Base-by-base conservation (phyloP, 2,329 filamentous ascomycete species). In the Rutstroemia sp. region DNA sequence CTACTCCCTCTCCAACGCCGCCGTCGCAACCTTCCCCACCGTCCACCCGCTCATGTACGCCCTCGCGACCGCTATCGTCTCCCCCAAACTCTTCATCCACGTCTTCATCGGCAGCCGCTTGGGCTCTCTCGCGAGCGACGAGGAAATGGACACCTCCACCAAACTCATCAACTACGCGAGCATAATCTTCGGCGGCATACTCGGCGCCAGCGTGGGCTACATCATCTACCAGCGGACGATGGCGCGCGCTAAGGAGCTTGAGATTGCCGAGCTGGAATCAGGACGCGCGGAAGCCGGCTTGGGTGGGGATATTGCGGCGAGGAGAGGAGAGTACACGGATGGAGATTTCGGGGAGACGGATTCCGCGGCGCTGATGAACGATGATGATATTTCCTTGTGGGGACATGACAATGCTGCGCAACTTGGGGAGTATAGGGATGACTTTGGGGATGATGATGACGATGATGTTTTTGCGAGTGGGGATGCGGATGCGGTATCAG, bases 1-100 rank as follows among this genome's bases (percentile, higher is more conserved):
- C 14, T 99, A 95, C 71, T 94, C 88, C 52, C 76, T 97, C 63
- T 92, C 88, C 68, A 99, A 99, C 69, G 94, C 91, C 51, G 95
- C 95, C 59, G 82, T 99, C 55, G 90, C 90, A 30, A 97, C 94
- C 1, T 92, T 99, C 60, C 92, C 92, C 2, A 95, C 88, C 34
- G 89, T 99, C 36, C 80, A 85, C 23, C 88, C 88, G 42, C 70
- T 79, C 58, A 81, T 81, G 48, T 97, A 95, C 73, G 86, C 85
- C 34, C 70, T 91, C 47, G 92, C 94, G 5, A 97, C 92, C 0
- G 86, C 89, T 2, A 75, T 92, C 16, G 85, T 91, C 51, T 82
- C 79, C 14, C 94, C 94, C 6, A 99, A 97, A 68, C 77, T 99
- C 17, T 77, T 97, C 58, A 84, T 99, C 51, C 89, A 95, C 69